A percentile compares a stretch with the other conserved stretches of the same genome.
phyloP scores from a whole-genome alignment of 805 yeast genomes.

The Starmerella vitae region DNA sequence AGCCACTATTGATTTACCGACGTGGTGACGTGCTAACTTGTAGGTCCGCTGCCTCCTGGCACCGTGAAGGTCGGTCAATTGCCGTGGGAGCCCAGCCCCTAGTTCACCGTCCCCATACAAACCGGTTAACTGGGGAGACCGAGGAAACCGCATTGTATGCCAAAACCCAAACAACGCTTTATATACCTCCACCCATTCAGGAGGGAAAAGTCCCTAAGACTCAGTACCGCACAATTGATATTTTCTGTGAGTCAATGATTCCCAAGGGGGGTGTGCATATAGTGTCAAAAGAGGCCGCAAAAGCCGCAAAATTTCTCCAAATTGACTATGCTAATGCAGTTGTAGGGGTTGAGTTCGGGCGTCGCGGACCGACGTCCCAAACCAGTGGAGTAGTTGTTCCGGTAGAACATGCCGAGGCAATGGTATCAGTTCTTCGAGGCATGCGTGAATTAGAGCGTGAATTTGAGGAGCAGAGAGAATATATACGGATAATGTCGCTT shows the following conservation, averaged over 20 bases:
- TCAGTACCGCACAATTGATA: conserved; percentile 71
- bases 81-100: conserved; percentile 58
- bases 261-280: conserved; percentile 66
- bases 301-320: conserved; percentile 57
- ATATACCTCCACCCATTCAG: conserved; percentile 46
- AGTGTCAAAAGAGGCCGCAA: conserved; percentile 37
- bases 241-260: conserved; percentile 65
- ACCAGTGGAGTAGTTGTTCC: conserved; percentile 69
- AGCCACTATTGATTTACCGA: conserved; percentile 37
- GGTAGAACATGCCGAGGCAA: conserved; percentile 45
- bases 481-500: conserved; percentile 29
- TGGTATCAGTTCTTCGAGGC: conserved; percentile 37
- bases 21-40: conserved; percentile 50
- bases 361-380: conserved; percentile 36
- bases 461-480: conserved; percentile 30
- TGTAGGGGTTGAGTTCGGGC: conserved; percentile 63
- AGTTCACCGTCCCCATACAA: conserved; percentile 27
- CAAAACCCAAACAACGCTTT: conserved; percentile 61
- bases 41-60: conserved; percentile 76
- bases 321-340: conserved; percentile 82
- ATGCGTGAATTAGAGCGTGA: conserved; percentile 38
- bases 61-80: conserved; percentile 59
- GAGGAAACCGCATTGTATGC: conserved; percentile 42
- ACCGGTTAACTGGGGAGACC: conserved; percentile 17
- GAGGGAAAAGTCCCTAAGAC: conserved; percentile 60